A percentile compares a stretch with the other conserved stretches of the same genome.
Conservation (phyloP, 192 early-diverging fungal species). For the Fimicolochytrium jonesii region DNA sequence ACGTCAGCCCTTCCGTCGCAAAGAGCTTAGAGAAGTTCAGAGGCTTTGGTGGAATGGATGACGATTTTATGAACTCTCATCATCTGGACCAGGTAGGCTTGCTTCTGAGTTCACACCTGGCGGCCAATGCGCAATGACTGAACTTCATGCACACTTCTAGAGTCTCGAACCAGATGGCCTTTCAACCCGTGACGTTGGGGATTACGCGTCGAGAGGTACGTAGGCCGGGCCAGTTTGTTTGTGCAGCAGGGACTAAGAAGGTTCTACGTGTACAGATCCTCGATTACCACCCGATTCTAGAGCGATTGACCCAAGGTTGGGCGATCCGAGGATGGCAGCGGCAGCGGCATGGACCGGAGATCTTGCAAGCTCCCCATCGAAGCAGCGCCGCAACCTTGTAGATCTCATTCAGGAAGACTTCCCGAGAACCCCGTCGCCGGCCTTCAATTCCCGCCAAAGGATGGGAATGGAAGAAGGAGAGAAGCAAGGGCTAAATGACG, state of each 20-base stretch:
- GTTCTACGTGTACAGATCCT: no score
- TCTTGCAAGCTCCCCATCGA: slow-evolving; percentile 20
- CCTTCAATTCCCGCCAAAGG: slow-evolving; percentile 19
- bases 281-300: slow-evolving; percentile 1
- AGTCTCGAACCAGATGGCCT: slow-evolving; percentile 28
- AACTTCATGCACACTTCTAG: background rate
- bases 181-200: slow-evolving; percentile 18
- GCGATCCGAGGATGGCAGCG: slow-evolving; percentile 3
- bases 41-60: slow-evolving; percentile 20
- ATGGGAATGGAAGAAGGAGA: slow-evolving; percentile 8
- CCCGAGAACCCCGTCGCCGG: slow-evolving; percentile 39
- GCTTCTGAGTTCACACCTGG: background rate
- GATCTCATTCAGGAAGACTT: slow-evolving; percentile 40
- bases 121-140: background rate
- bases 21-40: slow-evolving; percentile 24
- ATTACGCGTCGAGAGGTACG: background rate
- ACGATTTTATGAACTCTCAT: slow-evolving; percentile 26
- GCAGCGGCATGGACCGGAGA: slow-evolving; percentile 1
- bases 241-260: no score
- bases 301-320: background rate
- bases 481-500: slow-evolving; percentile 5
- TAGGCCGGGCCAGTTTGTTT: no score
- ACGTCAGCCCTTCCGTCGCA: background rate
- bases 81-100: slow-evolving; percentile 32
- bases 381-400: slow-evolving; percentile 29